These are phyloP conservation scores for Apophysomyces trapeziformis DNA, from an alignment of 371 early-diverging fungal species.

Conservation along the genomic window DNA sequence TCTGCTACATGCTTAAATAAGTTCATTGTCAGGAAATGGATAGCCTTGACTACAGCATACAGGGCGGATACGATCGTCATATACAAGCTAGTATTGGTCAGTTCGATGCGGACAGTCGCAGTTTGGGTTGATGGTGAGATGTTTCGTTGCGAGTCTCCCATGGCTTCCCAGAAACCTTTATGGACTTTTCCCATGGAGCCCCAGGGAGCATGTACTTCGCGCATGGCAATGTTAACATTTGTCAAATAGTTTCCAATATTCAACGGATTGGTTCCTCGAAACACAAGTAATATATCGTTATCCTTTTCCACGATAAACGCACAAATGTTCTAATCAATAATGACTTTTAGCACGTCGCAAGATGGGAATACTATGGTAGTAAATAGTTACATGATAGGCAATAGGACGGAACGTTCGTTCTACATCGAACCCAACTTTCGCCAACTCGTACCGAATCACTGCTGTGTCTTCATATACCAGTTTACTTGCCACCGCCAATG, in stretches of 20 bases:
- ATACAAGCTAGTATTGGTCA: slow-evolving; percentile 42
- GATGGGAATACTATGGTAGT: neutral
- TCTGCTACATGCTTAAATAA: slow-evolving; percentile 45
- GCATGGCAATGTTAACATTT: slow-evolving; percentile 54
- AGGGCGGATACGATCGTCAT: slow-evolving; percentile 43
- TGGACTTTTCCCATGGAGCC: slow-evolving; percentile 61
- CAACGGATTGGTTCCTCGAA: slow-evolving; percentile 66
- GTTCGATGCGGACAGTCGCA: slow-evolving; percentile 36
- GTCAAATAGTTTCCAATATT: slow-evolving; percentile 68
- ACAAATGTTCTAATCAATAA: slow-evolving; percentile 53
- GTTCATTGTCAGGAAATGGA: slow-evolving; percentile 33
- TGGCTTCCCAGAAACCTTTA: slow-evolving; percentile 64
- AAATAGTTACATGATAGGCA: slow-evolving; percentile 53
- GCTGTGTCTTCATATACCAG: slow-evolving; percentile 62
- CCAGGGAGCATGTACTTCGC: slow-evolving; percentile 38
- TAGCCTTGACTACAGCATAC: slow-evolving; percentile 33
- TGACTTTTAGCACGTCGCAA: neutral
- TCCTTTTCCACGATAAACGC: slow-evolving; percentile 66
- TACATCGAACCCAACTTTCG: slow-evolving; percentile 59
- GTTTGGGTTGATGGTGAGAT: slow-evolving; percentile 22
- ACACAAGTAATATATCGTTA: slow-evolving; percentile 62
- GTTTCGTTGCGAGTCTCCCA: slow-evolving; percentile 48
- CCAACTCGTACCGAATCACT: slow-evolving; percentile 59
- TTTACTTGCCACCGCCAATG: slow-evolving; percentile 57
- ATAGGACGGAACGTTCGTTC: slow-evolving; percentile 55